phyloP scores from a whole-genome alignment of 352 stramenopile species.

The Pythium dissotocum region DNA sequence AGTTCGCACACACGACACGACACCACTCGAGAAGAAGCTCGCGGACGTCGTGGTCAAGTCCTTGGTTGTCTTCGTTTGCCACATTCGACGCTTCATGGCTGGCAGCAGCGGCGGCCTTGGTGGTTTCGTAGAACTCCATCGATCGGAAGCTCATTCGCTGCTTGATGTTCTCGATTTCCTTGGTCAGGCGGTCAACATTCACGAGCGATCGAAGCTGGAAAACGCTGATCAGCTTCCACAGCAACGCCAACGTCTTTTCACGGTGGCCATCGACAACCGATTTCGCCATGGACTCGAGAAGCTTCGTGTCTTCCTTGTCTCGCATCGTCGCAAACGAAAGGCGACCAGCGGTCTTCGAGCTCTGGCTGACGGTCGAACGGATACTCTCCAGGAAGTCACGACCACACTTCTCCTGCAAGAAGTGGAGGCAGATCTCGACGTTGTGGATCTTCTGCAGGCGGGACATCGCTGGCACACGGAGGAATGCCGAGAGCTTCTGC shows the following conservation, averaged over 20 bases:
- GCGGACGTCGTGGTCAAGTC: constrained; percentile 41
- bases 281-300: constrained; percentile 76
- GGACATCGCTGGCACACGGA: constrained; percentile 94
- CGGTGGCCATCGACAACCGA: constrained; percentile 96
- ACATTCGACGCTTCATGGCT: constrained; percentile 31
- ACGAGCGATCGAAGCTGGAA: constrained; percentile 91
- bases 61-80: constrained; percentile 39
- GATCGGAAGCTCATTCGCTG: constrained; percentile 71
- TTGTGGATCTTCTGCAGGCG: constrained; percentile 97
- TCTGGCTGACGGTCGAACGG: constrained; percentile 10
- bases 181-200: constrained; percentile 62
- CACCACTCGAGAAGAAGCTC: constrained; percentile 91
- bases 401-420: constrained; percentile 75
- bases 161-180: constrained; percentile 78
- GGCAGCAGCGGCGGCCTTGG: not conserved
- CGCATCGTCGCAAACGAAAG: constrained; percentile 46
- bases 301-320: constrained; percentile 56
- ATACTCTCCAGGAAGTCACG: constrained; percentile 55
- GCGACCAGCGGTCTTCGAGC: constrained; percentile 1
- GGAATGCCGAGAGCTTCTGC: constrained; percentile 61
- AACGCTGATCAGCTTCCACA: constrained; percentile 93
- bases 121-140: constrained; percentile 54
- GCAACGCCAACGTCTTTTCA: constrained; percentile 92
- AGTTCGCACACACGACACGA: constrained; percentile 91
- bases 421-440: constrained; percentile 89